phyloP scores from a whole-genome alignment of 106 monocot genomes.

The Acorus gramineus region DNA sequence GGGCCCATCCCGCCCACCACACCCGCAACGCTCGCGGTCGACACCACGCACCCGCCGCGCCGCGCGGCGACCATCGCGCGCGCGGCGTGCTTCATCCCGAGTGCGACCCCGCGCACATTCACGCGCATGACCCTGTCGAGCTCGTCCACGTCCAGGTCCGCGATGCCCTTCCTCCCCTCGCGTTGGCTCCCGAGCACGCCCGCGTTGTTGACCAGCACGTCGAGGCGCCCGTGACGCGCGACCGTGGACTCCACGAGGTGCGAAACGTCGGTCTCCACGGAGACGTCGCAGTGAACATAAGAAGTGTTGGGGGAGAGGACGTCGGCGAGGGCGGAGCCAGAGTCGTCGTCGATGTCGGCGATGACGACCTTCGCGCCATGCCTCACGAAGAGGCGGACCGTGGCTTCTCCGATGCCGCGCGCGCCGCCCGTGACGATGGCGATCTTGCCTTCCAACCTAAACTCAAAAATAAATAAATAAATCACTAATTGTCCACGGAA shows the following conservation, averaged over 20 bases:
- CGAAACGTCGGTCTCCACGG: slow-evolving; percentile 32
- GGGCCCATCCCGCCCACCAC: background rate
- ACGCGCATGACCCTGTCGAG: background rate
- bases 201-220: slow-evolving; percentile 41
- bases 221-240: slow-evolving; percentile 18
- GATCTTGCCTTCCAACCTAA: slow-evolving; percentile 23
- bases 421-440: slow-evolving; percentile 24
- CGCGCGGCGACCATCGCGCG: background rate
- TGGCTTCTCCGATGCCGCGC: slow-evolving; percentile 15
- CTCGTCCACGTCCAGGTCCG: background rate
- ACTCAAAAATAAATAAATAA: background rate
- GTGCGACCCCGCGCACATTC: background rate
- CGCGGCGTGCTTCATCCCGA: slow-evolving; percentile 3
- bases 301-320: slow-evolving; percentile 4
- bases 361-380: slow-evolving; percentile 10
- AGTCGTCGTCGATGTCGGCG: slow-evolving; percentile 15
- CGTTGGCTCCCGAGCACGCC: slow-evolving; percentile 9
- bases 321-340: slow-evolving; percentile 4
- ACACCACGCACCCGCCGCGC: background rate
- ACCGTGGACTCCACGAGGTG: slow-evolving; percentile 9
- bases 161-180: background rate
- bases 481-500: no score
- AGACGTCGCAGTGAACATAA: slow-evolving; percentile 35
- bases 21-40: background rate
- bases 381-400: slow-evolving; percentile 13